A percentile compares a stretch with the other conserved stretches of the same genome.
Conservation (phyloP, 768 basidiomycete genomes). For the Rhizopogon vinicolor region DNA sequence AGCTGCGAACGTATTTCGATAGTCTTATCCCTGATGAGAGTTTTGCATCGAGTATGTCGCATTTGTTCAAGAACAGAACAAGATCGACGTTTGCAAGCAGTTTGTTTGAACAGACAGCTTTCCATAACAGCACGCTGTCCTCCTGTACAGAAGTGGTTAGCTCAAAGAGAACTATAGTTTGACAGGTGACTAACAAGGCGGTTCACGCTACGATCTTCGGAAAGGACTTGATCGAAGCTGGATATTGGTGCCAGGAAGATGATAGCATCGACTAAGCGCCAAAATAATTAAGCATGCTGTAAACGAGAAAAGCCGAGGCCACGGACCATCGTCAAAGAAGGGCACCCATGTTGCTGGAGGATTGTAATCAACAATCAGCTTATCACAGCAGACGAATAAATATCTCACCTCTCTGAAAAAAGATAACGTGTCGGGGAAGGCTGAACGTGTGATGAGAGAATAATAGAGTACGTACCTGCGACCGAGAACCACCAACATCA, state of each 20-base stretch:
- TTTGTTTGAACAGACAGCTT: constrained; percentile 64
- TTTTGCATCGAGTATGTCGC: constrained; percentile 67
- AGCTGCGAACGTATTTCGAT: constrained; percentile 67
- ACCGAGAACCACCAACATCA: constrained; percentile 49
- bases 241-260: constrained; percentile 60
- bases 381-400: background rate
- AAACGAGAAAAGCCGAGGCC: background rate
- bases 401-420: constrained; percentile 29
- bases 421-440: background rate
- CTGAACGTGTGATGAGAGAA: background rate
- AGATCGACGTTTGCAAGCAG: constrained; percentile 68
- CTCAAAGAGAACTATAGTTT: background rate
- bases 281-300: background rate
- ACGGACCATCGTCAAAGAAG: constrained; percentile 48
- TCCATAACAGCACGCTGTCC: constrained; percentile 76
- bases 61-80: constrained; percentile 81
- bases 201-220: constrained; percentile 49
- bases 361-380: constrained; percentile 1
- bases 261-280: constrained; percentile 37
- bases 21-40: constrained; percentile 60
- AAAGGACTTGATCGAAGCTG: constrained; percentile 50
- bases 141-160: constrained; percentile 38
- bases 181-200: constrained; percentile 33
- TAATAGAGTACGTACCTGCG: constrained; percentile 34
- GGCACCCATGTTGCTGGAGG: constrained; percentile 46